These are phyloP conservation scores for Globomyces sp. DNA, from an alignment of 371 early-diverging fungal species.

Conservation along the genomic window DNA sequence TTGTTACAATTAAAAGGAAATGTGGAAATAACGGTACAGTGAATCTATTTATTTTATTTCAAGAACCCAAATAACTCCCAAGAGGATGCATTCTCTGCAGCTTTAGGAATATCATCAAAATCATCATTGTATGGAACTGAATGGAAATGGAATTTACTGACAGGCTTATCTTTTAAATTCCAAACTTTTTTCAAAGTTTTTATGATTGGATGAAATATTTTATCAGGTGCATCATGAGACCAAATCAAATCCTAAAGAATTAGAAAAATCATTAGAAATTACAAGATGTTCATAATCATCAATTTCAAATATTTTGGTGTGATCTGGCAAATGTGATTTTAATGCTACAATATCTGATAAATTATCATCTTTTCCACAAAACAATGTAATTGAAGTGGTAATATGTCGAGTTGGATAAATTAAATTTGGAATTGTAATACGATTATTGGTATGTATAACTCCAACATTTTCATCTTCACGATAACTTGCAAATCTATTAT, in stretches of 20 bases:
- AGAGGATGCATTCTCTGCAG: no score
- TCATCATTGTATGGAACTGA: no score
- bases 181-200: not conserved
- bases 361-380: conserved; percentile 24
- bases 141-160: no score
- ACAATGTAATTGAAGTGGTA: conserved; percentile 26
- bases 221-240: conserved; percentile 23
- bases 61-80: no score
- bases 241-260: conserved; percentile 15
- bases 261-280: no score
- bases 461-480: conserved; percentile 2
- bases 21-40: no score
- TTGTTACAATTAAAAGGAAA: no score
- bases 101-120: no score
- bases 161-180: not conserved
- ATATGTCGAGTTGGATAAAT: conserved; percentile 33
- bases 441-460: no score
- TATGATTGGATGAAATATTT: conserved; percentile 20
- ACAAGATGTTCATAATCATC: conserved; percentile 25
- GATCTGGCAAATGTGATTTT: conserved; percentile 13
- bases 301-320: not conserved
- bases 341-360: conserved; percentile 29
- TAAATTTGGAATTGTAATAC: conserved; percentile 1
- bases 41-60: no score
- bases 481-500: conserved; percentile 21